Conservation (phyloP, 1,284 basidiomycete genomes). For the Apiotrichum akiyoshidainum region DNA sequence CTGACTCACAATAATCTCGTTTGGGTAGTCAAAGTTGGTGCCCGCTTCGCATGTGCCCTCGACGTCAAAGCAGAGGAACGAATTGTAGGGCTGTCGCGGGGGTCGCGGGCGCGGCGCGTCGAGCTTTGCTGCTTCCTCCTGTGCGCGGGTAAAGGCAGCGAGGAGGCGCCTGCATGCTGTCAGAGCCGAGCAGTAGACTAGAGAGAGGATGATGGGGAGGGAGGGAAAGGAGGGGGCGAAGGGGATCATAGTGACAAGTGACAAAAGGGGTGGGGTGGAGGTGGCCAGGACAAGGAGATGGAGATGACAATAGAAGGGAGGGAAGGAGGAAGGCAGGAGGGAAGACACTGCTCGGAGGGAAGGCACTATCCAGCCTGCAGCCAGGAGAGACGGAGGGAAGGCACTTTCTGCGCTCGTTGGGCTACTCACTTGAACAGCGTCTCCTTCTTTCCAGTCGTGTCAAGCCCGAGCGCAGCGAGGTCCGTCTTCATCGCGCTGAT, state of each 20-base stretch:
- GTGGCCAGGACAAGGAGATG: too few relatives aligned
- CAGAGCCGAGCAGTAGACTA: too few relatives aligned
- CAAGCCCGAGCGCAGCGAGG: conserved; percentile 34
- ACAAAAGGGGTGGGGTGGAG: too few relatives aligned
- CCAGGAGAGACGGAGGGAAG: too few relatives aligned
- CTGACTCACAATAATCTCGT: conserved; percentile 82
- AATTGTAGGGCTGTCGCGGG: conserved; percentile 38
- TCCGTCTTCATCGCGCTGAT: conserved; percentile 34
- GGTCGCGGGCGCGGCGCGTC: not conserved
- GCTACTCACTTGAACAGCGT: conserved; percentile 44
- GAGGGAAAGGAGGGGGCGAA: too few relatives aligned
- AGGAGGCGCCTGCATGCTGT: conserved; percentile 19
- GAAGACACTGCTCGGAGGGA: too few relatives aligned
- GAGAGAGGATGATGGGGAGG: too few relatives aligned
- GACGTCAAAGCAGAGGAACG: conserved; percentile 58
- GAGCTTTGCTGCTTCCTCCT: conserved; percentile 8
- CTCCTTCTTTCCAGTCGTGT: conserved; percentile 48
- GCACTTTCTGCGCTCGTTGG: not conserved
- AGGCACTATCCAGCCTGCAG: too few relatives aligned
- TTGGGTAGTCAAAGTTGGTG: conserved; percentile 69
- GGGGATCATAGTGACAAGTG: too few relatives aligned
- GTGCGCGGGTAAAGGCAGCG: conserved; percentile 17
- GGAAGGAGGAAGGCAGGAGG: not conserved
- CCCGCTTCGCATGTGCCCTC: conserved; percentile 80
- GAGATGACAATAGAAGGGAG: too few relatives aligned